phyloP scores from a whole-genome alignment of 2,329 filamentous ascomycete genomes.

The Pseudocercospora fuligena region DNA sequence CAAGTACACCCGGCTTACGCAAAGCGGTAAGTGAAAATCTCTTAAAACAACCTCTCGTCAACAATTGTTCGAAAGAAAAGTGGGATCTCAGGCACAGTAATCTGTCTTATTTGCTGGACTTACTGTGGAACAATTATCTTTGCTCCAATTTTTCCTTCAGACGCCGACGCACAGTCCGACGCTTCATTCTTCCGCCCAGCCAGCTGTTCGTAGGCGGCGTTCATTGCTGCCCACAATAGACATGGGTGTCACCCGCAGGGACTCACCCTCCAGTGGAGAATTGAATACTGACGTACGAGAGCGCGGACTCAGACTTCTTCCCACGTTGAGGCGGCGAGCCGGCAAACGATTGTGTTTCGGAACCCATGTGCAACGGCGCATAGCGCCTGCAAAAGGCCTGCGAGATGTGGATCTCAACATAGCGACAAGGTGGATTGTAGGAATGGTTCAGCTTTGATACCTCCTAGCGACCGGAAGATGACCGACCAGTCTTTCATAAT shows the following conservation, averaged over 20 bases:
- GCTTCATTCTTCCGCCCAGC: no score
- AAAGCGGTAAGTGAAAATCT: conserved; percentile 8
- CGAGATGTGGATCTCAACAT: conserved; percentile 19
- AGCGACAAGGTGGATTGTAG: conserved; percentile 10
- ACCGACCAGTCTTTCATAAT: conserved; percentile 6
- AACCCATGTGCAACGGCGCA: not conserved
- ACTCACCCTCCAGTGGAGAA: not conserved
- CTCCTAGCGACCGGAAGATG: not conserved
- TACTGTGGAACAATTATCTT: not conserved
- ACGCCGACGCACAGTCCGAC: not conserved
- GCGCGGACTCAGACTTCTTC: not conserved
- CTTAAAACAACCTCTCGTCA: not conserved
- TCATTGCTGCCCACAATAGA: not conserved
- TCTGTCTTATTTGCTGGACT: not conserved
- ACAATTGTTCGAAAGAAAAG: no score
- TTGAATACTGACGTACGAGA: not conserved
- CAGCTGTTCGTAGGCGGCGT: not conserved
- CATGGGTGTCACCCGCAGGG: conserved; percentile 5
- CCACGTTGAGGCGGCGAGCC: not conserved
- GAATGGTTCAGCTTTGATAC: not conserved
- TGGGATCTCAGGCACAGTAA: no score
- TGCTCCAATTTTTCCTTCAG: not conserved
- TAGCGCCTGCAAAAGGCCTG: not conserved
- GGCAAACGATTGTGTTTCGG: not conserved
- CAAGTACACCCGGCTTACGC: conserved; percentile 4